These are phyloP conservation scores for Nakazawaea pomicola DNA, from an alignment of 805 yeast species.

Conservation along the genomic window DNA sequence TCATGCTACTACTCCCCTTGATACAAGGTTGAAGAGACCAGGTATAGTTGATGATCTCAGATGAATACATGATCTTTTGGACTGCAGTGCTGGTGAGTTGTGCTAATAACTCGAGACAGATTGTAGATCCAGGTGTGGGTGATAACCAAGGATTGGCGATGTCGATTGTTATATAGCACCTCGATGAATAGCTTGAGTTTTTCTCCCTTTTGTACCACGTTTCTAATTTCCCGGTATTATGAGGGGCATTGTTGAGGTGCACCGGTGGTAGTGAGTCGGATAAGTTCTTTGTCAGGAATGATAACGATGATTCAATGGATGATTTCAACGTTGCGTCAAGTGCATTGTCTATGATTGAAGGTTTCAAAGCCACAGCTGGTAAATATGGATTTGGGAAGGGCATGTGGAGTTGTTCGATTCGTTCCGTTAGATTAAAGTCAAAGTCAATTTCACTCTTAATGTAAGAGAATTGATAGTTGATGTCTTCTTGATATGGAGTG, in stretches of 20 bases:
- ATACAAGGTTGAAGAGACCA: conserved; percentile 54
- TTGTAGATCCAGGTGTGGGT: conserved; percentile 33
- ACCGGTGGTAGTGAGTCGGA: conserved; percentile 28
- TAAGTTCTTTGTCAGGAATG: conserved; percentile 27
- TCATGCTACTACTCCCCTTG: conserved; percentile 49
- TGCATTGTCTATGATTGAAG: conserved; percentile 19
- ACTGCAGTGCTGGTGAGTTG: conserved; percentile 40
- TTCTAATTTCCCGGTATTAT: too few species aligned
- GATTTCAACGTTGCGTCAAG: conserved; percentile 21
- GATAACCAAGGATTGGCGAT: conserved; percentile 30
- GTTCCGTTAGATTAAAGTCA: background rate
- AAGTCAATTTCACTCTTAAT: conserved; percentile 6
- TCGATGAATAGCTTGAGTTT: conserved; percentile 23
- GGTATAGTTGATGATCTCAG: conserved; percentile 48
- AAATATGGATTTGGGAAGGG: conserved; percentile 33
- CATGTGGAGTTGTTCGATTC: conserved; percentile 12
- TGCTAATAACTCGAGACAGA: conserved; percentile 49
- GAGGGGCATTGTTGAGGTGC: conserved; percentile 26
- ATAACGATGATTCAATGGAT: conserved; percentile 27
- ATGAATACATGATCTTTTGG: conserved; percentile 41
- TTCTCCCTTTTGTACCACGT: conserved; percentile 46
- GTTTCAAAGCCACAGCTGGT: conserved; percentile 27
- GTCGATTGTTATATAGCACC: conserved; percentile 41
- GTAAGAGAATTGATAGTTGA: conserved; percentile 41
- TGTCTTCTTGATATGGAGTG: conserved; percentile 25